Evolutionary conservation across 352 stramenopile genomes (phyloP), one percentile per base, ranked within the genome.

Genomic region (Globisporangium nunn): DNA sequence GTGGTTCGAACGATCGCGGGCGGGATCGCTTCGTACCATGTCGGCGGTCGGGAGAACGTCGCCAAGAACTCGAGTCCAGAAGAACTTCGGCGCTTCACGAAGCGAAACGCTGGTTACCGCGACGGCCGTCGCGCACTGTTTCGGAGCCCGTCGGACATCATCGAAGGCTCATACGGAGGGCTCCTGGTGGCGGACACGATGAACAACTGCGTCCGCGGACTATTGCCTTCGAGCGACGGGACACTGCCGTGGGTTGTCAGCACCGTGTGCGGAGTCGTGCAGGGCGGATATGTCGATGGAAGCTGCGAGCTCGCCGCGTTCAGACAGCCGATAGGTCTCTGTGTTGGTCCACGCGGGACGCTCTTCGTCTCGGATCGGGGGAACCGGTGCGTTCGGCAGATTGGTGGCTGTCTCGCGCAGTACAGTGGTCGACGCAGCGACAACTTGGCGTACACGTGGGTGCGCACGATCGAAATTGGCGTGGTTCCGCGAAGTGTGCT

Each of bases 181-280:
- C 35, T 85, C 17, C 37, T 85, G 3, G 70, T 85, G 30, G 70
- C 72, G 1, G 74, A 85, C 31, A 82, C 72, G 3, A 82, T 82
- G 72, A 82, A 82, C 50, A 75, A 85, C 35, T 81, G 72, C 68
- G 72, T 85, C 54, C 70, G 71, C 30, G 70, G 61, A 31, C 44
- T 84, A 4, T 7, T 62, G 48, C 52, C 61, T 52, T 47, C 56
- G 23, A 51, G 37, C 8, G 45, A 59, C 35, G 39, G 33, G 4
- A 53, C 33, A 28, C 51, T 52, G 43, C 39, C 46, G 2, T 79
- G 68, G 70, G 49, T 63, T 52, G 61, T 59, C 17, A 64, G 41
- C 14, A 78, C 67, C 0, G 50, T 78, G 43, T 76, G 70, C 43
- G 70, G 68, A 2, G 61, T 68, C 30, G 44, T 35, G 0, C 28